Evolutionary conservation across 768 basidiomycete genomes (phyloP).

Genomic region (Trametopsis cervina): DNA sequence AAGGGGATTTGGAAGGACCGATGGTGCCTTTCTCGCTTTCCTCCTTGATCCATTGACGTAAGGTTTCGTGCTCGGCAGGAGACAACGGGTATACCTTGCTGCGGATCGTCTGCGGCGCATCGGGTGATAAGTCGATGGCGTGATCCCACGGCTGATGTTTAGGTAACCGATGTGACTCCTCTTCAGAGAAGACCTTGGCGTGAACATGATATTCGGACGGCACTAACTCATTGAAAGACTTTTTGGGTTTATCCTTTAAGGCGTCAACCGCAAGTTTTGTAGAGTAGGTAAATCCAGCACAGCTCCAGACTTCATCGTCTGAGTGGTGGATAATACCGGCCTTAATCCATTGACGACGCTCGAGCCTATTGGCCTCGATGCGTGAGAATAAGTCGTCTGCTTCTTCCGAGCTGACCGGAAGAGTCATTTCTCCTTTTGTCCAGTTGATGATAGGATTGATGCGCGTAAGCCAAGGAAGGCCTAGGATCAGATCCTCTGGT

Average conservation of each 20-base stretch:
- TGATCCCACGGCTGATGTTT: constrained; percentile 10
- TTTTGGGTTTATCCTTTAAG: too few relatives aligned
- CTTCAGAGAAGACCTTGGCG: constrained; percentile 18
- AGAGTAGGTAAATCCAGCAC: not conserved
- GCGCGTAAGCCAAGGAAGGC: not conserved
- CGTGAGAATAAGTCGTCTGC: not conserved
- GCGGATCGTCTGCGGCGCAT: constrained; percentile 1
- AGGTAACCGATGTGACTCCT: constrained; percentile 18
- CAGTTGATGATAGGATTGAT: constrained; percentile 1
- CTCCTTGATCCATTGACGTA: constrained; percentile 20
- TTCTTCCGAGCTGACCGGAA: too few relatives aligned
- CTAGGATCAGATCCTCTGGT: not conserved
- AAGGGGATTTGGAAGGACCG: constrained; percentile 10
- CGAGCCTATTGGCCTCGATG: not conserved
- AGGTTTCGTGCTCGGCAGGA: constrained; percentile 15
- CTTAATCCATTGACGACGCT: not conserved
- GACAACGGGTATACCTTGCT: constrained; percentile 15
- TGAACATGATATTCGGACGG: constrained; percentile 9
- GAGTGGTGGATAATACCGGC: not conserved
- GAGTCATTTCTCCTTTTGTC: not conserved
- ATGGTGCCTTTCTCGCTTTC: constrained; percentile 15
- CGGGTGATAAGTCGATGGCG: constrained; percentile 13
- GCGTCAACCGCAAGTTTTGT: not conserved
- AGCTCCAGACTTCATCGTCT: not conserved
- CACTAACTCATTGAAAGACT: constrained; percentile 13